phyloP scores from a whole-genome alignment of 768 basidiomycete species.

The Coprinopsis cinerea region DNA sequence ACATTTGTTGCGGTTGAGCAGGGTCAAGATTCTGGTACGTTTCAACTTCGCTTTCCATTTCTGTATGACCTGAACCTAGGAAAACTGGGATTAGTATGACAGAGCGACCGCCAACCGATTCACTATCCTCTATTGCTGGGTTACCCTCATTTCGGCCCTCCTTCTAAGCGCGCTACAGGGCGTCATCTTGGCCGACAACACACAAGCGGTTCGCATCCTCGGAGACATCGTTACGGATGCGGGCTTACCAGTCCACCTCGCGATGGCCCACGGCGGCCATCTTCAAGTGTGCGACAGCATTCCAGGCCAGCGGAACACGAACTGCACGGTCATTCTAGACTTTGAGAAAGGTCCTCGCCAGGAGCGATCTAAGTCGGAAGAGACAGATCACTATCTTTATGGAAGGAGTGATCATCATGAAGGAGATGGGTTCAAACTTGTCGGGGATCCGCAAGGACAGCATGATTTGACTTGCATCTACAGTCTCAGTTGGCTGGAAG shows the following conservation, averaged over 20 bases:
- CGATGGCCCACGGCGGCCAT: conserved; percentile 18
- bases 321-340: conserved; percentile 18
- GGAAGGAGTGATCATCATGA: too few relatives aligned
- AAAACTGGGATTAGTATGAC: conserved; percentile 28
- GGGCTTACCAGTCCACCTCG: conserved; percentile 19
- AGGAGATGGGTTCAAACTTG: too few relatives aligned
- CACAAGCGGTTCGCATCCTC: conserved; percentile 27
- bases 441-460: not conserved
- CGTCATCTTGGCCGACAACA: conserved; percentile 31
- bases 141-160: conserved; percentile 37
- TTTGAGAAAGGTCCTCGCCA: not conserved
- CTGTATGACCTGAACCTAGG: not conserved
- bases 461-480: conserved; percentile 23
- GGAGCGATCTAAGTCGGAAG: not conserved
- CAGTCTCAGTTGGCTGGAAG: conserved; percentile 40
- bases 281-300: conserved; percentile 35
- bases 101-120: conserved; percentile 44
- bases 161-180: conserved; percentile 37
- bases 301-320: conserved; percentile 24
- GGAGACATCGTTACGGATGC: conserved; percentile 23
- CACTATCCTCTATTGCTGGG: conserved; percentile 42
- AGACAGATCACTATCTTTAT: too few relatives aligned
- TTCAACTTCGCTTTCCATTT: not conserved
- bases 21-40: conserved; percentile 25
- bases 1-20: conserved; percentile 8